Evolutionary conservation across 2,329 filamentous ascomycete species (phyloP).

Genomic region (Magnaporthales sp.): DNA sequence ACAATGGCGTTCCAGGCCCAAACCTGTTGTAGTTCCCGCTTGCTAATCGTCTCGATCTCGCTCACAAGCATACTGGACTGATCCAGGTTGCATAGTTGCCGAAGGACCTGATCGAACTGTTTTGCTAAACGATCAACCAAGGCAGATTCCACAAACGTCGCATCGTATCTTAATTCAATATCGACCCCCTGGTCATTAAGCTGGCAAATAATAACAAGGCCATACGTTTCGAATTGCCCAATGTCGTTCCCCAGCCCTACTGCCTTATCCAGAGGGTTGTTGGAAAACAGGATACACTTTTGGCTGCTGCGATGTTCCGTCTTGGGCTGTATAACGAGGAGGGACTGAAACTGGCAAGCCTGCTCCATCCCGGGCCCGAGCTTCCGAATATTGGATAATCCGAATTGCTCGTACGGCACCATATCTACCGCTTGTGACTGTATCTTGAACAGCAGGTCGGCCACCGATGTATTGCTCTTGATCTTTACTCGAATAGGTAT

Average conservation of each 20-base stretch:
- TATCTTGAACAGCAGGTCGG: neutral
- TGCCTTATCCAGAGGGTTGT: too few species aligned
- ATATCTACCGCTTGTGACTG: neutral
- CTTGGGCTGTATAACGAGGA: neutral
- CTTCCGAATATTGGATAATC: neutral
- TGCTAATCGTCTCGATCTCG: neutral
- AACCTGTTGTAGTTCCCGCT: neutral
- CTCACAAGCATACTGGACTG: neutral
- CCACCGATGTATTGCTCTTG: neutral
- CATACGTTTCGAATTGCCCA: neutral
- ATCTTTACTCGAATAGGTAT: neutral
- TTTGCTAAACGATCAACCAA: neutral
- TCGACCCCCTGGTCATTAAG: neutral
- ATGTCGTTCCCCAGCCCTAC: too few species aligned
- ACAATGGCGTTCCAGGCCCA: neutral
- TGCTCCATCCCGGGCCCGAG: neutral
- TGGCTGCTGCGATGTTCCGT: neutral
- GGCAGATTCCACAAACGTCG: neutral
- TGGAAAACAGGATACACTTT: too few species aligned
- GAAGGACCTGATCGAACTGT: neutral
- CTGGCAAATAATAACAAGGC: neutral
- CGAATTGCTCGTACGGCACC: neutral
- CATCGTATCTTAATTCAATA: neutral
- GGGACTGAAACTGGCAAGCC: neutral
- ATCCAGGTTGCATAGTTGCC: neutral